phyloP scores from a whole-genome alignment of 345 rosid genomes.

The Gossypium raimondii region DNA sequence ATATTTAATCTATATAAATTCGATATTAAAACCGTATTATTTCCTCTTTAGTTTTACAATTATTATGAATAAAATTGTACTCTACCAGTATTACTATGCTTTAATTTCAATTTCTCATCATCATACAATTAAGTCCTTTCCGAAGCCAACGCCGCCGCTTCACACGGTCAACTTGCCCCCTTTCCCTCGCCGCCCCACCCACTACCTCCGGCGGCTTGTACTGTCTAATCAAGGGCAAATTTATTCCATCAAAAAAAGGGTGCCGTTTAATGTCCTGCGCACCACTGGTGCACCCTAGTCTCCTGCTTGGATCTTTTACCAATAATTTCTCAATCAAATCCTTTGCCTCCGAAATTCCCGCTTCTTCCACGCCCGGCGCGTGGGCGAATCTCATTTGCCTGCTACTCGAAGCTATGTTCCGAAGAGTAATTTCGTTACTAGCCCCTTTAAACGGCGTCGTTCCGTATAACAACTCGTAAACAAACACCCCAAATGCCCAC shows the following conservation, averaged over 20 bases:
- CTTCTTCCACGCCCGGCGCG: slow-evolving; percentile 35
- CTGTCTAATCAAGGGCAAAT: slow-evolving; percentile 78
- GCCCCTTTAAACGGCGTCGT: slow-evolving; percentile 80
- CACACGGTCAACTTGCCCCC: slow-evolving; percentile 37
- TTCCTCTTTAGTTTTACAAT: too few relatives aligned
- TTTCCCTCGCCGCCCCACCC: slow-evolving; percentile 43
- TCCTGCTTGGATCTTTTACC: slow-evolving; percentile 63
- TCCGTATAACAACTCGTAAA: slow-evolving; percentile 68
- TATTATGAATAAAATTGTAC: slow-evolving; percentile 29
- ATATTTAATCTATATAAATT: too few relatives aligned
- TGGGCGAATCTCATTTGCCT: slow-evolving; percentile 36
- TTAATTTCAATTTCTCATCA: slow-evolving; percentile 24
- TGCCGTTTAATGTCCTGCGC: slow-evolving; percentile 80
- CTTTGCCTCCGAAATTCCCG: slow-evolving; percentile 48
- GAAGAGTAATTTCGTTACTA: slow-evolving; percentile 65
- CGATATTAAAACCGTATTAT: too few relatives aligned
- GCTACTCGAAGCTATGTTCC: slow-evolving; percentile 46
- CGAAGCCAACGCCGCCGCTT: slow-evolving; percentile 40
- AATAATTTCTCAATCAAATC: slow-evolving; percentile 71
- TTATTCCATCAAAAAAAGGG: slow-evolving; percentile 62
- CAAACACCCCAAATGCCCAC: slow-evolving; percentile 89
- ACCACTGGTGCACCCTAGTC: slow-evolving; percentile 77
- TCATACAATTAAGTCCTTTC: slow-evolving; percentile 39
- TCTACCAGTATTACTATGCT: slow-evolving; percentile 33
- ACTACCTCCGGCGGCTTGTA: slow-evolving; percentile 67